phyloP scores from a whole-genome alignment of 129 eudicot genomes.

The Apium graveolens region DNA sequence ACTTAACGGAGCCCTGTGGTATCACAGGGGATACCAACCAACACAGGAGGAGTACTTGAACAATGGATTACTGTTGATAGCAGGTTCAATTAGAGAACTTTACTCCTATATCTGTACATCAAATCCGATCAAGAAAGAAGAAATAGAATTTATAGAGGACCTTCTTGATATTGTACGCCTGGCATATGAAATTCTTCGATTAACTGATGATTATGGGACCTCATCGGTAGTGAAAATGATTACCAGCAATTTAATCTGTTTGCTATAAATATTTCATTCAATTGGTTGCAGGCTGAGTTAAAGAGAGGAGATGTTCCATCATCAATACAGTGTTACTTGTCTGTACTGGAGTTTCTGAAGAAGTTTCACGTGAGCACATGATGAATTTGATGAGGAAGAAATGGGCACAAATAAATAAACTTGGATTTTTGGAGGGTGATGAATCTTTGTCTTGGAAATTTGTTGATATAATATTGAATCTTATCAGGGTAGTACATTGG shows the following conservation, averaged over 20 bases:
- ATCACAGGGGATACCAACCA: too few species aligned
- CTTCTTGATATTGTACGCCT: not conserved
- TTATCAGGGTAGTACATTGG: not conserved
- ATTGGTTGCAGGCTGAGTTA: too few species aligned
- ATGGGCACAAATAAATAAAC: not conserved
- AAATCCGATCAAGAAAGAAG: not conserved
- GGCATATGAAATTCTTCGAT: not conserved
- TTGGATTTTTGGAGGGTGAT: not conserved
- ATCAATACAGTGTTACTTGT: too few species aligned
- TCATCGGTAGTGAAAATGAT: not conserved
- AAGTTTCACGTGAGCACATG: too few species aligned
- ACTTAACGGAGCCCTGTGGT: conserved; percentile 35
- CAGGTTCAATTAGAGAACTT: not conserved
- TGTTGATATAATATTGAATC: not conserved
- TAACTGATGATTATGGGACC: not conserved
- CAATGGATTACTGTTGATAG: not conserved
- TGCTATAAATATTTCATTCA: too few species aligned
- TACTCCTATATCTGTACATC: not conserved
- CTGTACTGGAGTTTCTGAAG: too few species aligned
- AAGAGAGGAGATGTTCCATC: too few species aligned
- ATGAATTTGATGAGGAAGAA: too few species aligned
- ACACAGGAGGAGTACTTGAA: not conserved
- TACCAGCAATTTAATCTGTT: not conserved
- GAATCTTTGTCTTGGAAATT: not conserved
- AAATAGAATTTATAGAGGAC: not conserved